Conservation (phyloP, 2,329 filamentous ascomycete genomes). For the Hypomyces perniciosus region DNA sequence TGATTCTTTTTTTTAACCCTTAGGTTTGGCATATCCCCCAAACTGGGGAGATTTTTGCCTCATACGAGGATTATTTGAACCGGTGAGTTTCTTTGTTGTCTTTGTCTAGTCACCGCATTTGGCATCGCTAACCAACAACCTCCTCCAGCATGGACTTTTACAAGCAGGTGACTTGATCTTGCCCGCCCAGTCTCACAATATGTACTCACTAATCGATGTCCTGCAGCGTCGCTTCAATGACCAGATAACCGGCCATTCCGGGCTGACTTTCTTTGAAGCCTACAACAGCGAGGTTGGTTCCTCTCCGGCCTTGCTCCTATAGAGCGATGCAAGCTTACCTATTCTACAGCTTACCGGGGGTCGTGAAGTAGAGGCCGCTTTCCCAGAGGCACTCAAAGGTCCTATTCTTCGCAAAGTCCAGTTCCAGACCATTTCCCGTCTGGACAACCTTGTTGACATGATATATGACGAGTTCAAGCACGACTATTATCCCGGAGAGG, state of each 20-base stretch:
- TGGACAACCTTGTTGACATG: conserved; percentile 71
- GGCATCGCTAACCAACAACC: conserved; percentile 16
- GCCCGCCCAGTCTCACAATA: background rate
- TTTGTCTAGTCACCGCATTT: background rate
- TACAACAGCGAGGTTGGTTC: conserved; percentile 77
- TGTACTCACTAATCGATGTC: conserved; percentile 17
- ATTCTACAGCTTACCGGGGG: conserved; percentile 63
- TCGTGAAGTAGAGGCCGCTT: conserved; percentile 82
- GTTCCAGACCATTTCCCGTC: conserved; percentile 80
- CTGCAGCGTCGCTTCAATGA: conserved; percentile 81
- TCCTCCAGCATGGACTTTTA: conserved; percentile 78
- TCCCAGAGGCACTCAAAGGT: conserved; percentile 85
- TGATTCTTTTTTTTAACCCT: conserved; percentile 16
- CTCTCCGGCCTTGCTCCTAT: background rate
- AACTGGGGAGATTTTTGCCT: conserved; percentile 83
- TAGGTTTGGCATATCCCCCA: conserved; percentile 89
- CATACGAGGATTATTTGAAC: conserved; percentile 81
- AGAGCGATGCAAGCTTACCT: background rate
- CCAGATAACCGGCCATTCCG: conserved; percentile 89
- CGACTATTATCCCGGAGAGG: conserved; percentile 86
- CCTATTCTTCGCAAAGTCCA: conserved; percentile 88
- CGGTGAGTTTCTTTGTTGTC: conserved; percentile 51
- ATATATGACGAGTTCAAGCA: conserved; percentile 75
- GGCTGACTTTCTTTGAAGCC: conserved; percentile 87
- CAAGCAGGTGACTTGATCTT: conserved; percentile 57